These are phyloP conservation scores for Polyporus arcularius DNA, from an alignment of 768 basidiomycete genomes.

Conservation along the genomic window DNA sequence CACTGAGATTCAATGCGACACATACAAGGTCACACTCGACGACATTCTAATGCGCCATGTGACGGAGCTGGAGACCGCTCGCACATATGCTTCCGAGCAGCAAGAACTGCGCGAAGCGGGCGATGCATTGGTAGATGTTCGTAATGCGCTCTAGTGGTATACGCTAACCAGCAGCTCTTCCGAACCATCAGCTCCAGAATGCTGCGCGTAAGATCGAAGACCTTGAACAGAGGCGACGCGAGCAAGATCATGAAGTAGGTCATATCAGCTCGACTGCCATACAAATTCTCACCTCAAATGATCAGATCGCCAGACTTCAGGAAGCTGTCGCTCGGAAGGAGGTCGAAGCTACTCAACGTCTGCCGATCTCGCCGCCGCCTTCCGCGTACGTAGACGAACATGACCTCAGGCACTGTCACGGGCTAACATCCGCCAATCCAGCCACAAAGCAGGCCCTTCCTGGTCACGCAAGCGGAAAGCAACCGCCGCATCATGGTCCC, in stretches of 20 bases:
- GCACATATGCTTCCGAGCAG: not conserved
- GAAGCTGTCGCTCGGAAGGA: not conserved
- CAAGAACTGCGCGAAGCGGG: not conserved
- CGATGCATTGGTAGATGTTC: not conserved
- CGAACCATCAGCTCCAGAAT: not conserved
- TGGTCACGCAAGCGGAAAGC: not conserved
- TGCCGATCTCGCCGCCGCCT: not conserved
- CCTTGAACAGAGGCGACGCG: not conserved
- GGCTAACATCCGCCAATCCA: not conserved
- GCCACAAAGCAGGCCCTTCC: not conserved
- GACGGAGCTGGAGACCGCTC: not conserved
- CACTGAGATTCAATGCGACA: constrained; percentile 9
- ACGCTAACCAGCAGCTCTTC: not conserved
- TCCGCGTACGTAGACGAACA: not conserved
- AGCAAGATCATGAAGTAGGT: constrained; percentile 2
- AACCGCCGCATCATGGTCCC: not conserved
- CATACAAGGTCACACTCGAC: constrained; percentile 4
- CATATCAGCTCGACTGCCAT: not conserved
- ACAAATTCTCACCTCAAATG: not conserved
- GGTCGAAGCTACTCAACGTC: not conserved
- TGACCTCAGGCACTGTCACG: not conserved
- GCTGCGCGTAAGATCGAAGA: constrained; percentile 11
- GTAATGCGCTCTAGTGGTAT: too few species aligned
- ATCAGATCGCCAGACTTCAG: not conserved
- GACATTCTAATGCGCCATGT: constrained; percentile 3